Evolutionary conservation across 352 stramenopile species (phyloP).

Genomic region (Thraustotheca clavata): DNA sequence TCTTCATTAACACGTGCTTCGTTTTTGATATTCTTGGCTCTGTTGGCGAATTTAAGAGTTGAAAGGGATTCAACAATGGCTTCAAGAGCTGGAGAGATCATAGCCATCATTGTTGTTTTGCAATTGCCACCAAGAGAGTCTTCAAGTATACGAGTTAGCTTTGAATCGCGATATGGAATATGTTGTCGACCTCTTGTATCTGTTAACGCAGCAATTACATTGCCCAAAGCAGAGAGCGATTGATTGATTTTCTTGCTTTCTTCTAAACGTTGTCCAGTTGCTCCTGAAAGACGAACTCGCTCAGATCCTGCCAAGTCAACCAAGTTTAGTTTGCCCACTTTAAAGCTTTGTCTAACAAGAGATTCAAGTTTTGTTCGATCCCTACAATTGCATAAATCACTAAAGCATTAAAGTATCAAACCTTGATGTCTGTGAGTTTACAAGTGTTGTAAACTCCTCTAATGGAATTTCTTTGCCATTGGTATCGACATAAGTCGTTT

Average conservation of each 20-base stretch:
- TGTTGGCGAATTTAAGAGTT: conserved; percentile 92
- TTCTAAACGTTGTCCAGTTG: conserved; percentile 80
- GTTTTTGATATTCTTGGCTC: conserved; percentile 91
- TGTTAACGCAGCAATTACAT: conserved; percentile 86
- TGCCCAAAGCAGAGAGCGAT: conserved; percentile 83
- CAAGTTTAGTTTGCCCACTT: conserved; percentile 92
- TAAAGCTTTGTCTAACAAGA: conserved; percentile 89
- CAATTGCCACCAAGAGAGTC: conserved; percentile 88
- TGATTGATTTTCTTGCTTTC: conserved; percentile 93
- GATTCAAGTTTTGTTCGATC: conserved; percentile 62
- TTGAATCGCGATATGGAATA: conserved; percentile 91
- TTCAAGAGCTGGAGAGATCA: conserved; percentile 87
- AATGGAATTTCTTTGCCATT: conserved; percentile 68
- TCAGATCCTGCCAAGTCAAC: conserved; percentile 90
- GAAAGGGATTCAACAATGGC: conserved; percentile 87
- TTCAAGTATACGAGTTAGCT: conserved; percentile 89
- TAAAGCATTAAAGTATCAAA: conserved; percentile 10
- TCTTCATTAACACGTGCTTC: conserved; percentile 88
- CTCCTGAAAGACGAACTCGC: conserved; percentile 78
- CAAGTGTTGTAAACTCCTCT: conserved; percentile 78
- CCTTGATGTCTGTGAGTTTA: conserved; percentile 60
- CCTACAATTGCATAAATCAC: conserved; percentile 6
- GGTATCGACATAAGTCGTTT: conserved; percentile 82
- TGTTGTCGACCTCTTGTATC: conserved; percentile 82
- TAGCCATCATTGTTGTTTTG: conserved; percentile 95